phyloP scores from a whole-genome alignment of 1,139 yeast species.

The Suhomyces guaymorum region DNA sequence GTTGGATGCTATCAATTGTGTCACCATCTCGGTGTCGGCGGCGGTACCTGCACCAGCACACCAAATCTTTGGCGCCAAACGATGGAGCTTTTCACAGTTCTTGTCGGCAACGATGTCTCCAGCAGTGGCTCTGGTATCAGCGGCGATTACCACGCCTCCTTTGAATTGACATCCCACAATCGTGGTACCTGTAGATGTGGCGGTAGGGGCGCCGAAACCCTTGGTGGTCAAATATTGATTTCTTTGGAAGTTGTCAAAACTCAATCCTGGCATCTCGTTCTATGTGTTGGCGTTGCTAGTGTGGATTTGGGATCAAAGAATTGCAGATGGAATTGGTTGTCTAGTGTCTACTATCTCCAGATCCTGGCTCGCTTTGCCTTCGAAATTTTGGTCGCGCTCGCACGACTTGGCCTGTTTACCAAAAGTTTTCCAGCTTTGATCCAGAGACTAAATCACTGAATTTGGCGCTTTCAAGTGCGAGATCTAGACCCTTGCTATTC shows the following conservation, averaged over 20 bases:
- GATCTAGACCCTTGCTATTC: too few species aligned
- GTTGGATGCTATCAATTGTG: slow-evolving; percentile 88
- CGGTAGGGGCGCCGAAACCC: slow-evolving; percentile 78
- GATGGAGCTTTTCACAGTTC: slow-evolving; percentile 93
- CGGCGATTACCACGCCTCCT: slow-evolving; percentile 96
- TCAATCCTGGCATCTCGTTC: slow-evolving; percentile 76
- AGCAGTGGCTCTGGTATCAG: slow-evolving; percentile 96
- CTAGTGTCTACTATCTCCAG: slow-evolving; percentile 1
- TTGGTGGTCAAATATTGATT: slow-evolving; percentile 68
- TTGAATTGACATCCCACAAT: slow-evolving; percentile 93
- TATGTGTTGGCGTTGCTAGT: too few species aligned
- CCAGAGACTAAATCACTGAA: too few species aligned
- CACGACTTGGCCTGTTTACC: slow-evolving; percentile 14
- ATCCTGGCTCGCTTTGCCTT: slow-evolving; percentile 16
- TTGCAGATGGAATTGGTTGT: background rate
- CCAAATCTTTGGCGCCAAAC: slow-evolving; percentile 93
- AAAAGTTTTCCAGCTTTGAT: slow-evolving; percentile 1
- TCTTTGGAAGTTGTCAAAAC: slow-evolving; percentile 91
- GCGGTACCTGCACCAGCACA: slow-evolving; percentile 99
- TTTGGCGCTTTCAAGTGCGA: too few species aligned
- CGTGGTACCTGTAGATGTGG: slow-evolving; percentile 97
- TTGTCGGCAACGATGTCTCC: slow-evolving; percentile 97
- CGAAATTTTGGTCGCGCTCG: slow-evolving; percentile 8
- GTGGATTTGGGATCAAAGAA: too few species aligned
- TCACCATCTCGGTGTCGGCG: slow-evolving; percentile 98